Conservation (phyloP, 257 asterid species). For the Capsicum pubescens region DNA sequence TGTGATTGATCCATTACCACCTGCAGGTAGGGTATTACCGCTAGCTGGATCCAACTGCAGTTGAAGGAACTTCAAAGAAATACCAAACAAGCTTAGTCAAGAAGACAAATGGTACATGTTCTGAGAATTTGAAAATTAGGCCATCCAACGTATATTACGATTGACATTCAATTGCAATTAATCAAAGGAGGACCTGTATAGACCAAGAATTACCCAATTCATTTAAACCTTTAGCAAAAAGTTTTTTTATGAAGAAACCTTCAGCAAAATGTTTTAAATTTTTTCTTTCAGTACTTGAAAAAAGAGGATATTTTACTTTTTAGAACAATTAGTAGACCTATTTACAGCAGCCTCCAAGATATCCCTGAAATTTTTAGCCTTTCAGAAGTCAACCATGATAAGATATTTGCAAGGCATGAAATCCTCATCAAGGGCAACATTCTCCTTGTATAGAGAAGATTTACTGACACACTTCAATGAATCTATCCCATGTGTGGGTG, state of each 20-base stretch:
- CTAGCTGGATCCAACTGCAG: slow-evolving; percentile 96
- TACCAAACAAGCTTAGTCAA: slow-evolving; percentile 1
- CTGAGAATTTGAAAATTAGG: neutral
- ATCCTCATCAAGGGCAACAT: neutral
- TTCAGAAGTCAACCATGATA: neutral
- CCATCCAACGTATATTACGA: neutral
- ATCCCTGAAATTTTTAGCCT: neutral
- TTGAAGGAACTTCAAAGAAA: slow-evolving; percentile 79
- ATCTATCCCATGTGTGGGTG: neutral
- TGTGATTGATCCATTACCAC: slow-evolving; percentile 67
- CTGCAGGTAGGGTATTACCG: slow-evolving; percentile 72
- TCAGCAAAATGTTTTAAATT: neutral
- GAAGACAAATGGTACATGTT: neutral
- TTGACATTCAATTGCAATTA: slow-evolving; percentile 9
- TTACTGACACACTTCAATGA: neutral
- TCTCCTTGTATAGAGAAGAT: neutral
- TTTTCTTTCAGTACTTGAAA: neutral
- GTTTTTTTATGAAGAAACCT: neutral
- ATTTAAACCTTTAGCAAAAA: neutral
- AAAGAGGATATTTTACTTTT: neutral
- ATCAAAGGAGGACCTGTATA: neutral
- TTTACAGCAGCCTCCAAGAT: neutral
- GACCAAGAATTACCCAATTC: neutral
- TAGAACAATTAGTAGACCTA: neutral
- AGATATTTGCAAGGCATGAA: slow-evolving; percentile 24